These are phyloP conservation scores for Juglanconis juglandina DNA, from an alignment of 2,329 filamentous ascomycete species.

Conservation along the genomic window DNA sequence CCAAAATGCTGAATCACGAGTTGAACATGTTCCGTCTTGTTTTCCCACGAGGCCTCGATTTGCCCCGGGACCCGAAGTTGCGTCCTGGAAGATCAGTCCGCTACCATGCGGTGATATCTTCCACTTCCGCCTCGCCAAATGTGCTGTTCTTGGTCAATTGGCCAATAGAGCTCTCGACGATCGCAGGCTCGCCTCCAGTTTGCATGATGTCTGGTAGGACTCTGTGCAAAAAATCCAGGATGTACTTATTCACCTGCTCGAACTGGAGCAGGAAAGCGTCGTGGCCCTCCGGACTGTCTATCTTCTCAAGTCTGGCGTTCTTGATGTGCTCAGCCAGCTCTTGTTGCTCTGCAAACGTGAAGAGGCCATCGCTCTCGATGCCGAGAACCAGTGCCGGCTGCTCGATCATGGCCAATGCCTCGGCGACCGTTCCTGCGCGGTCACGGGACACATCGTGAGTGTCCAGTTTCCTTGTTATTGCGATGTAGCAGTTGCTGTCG, in stretches of 20 bases:
- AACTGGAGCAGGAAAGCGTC: constrained; percentile 97
- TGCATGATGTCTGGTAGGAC: constrained; percentile 86
- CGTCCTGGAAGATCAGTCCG: background rate
- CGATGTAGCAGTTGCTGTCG: constrained; percentile 98
- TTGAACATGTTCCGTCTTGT: constrained; percentile 16
- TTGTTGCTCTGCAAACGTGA: constrained; percentile 95
- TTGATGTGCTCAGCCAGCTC: constrained; percentile 82
- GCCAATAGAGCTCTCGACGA: constrained; percentile 49
- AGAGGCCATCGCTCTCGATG: constrained; percentile 92
- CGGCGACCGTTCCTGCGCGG: constrained; percentile 63
- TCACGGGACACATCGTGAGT: constrained; percentile 90
- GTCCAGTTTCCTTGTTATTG: constrained; percentile 95
- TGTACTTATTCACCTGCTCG: constrained; percentile 89
- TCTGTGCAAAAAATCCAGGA: constrained; percentile 78
- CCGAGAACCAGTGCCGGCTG: constrained; percentile 90
- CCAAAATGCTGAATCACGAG: constrained; percentile 16
- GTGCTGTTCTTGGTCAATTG: constrained; percentile 80
- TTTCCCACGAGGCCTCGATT: background rate
- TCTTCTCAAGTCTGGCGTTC: constrained; percentile 73
- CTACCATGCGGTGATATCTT: constrained; percentile 94
- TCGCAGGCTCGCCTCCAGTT: constrained; percentile 47
- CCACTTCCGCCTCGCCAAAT: constrained; percentile 93
- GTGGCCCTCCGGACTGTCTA: constrained; percentile 91
- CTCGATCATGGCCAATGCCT: constrained; percentile 76
- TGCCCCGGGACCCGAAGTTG: background rate